Evolutionary conservation across 805 yeast species (phyloP).

Genomic region (Zygosaccharomyces pseudorouxii): DNA sequence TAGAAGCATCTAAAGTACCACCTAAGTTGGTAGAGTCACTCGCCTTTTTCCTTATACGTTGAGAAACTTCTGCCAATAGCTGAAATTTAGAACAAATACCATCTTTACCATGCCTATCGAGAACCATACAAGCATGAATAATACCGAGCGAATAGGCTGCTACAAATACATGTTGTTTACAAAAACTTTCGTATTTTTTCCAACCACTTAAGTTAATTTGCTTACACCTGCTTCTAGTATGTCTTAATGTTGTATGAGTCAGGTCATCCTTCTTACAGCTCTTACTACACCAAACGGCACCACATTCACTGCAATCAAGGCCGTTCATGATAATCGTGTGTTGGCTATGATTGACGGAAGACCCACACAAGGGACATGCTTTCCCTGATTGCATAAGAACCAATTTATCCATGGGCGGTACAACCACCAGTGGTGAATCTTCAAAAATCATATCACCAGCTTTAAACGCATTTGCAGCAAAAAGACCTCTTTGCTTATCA

Average conservation of each 20-base stretch:
- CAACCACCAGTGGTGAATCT: conserved; percentile 47
- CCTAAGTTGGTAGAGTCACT: conserved; percentile 46
- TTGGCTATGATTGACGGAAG: conserved; percentile 37
- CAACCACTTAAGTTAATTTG: conserved; percentile 46
- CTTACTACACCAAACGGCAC: conserved; percentile 66
- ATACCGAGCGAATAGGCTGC: conserved; percentile 63
- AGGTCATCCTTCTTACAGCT: conserved; percentile 53
- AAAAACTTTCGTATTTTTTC: conserved; percentile 53
- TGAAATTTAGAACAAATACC: conserved; percentile 43
- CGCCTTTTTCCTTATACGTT: conserved; percentile 57
- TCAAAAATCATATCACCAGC: conserved; percentile 62
- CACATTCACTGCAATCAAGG: conserved; percentile 61
- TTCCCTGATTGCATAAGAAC: conserved; percentile 54
- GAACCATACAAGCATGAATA: conserved; percentile 43
- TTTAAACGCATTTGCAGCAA: conserved; percentile 43
- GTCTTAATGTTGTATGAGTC: conserved; percentile 55
- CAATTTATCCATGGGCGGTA: conserved; percentile 66
- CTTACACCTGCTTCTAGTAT: conserved; percentile 37
- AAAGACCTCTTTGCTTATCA: conserved; percentile 35
- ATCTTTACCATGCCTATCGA: conserved; percentile 32
- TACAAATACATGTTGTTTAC: conserved; percentile 60
- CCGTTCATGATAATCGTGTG: conserved; percentile 39
- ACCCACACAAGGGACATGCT: conserved; percentile 72
- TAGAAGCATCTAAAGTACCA: conserved; percentile 40
- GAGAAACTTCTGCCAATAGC: conserved; percentile 66